Conservation (phyloP, 2,329 filamentous ascomycete species). For the Pseudocercospora fuligena region DNA sequence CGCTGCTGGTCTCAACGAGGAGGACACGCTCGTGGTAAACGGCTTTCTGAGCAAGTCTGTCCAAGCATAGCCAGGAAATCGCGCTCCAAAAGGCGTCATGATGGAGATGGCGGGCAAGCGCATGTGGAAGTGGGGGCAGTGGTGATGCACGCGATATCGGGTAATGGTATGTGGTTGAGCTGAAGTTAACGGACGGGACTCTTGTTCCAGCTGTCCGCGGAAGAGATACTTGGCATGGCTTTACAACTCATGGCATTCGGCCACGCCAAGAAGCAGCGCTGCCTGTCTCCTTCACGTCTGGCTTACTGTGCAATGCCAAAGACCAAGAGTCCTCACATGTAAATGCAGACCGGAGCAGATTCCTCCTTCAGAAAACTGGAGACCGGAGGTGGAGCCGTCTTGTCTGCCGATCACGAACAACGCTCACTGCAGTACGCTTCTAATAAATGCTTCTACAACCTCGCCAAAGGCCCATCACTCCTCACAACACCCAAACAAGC, state of each 20-base stretch:
- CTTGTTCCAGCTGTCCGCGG: background rate
- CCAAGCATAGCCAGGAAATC: background rate
- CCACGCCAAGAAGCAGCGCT: background rate
- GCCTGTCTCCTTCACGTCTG: background rate
- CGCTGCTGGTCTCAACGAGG: background rate
- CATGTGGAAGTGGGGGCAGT: background rate
- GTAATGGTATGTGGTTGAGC: background rate
- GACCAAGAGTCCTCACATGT: background rate
- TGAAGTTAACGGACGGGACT: background rate
- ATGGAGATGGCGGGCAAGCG: background rate
- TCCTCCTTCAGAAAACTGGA: background rate
- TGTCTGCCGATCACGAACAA: background rate
- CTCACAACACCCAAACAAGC: conserved; percentile 39
- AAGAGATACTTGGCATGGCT: background rate
- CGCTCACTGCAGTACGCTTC: background rate
- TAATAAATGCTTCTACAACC: conserved; percentile 28
- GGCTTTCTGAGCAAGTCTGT: too few relatives aligned
- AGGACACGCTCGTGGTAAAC: background rate
- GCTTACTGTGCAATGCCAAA: background rate
- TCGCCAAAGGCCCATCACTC: conserved; percentile 41
- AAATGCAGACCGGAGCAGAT: background rate
- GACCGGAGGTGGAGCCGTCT: background rate
- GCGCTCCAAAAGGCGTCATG: background rate
- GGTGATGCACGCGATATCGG: conserved; percentile 4
- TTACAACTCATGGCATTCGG: background rate